Base-by-base conservation (phyloP, 2,329 filamentous ascomycete genomes). In the Pseudogymnoascus sp. region DNA sequence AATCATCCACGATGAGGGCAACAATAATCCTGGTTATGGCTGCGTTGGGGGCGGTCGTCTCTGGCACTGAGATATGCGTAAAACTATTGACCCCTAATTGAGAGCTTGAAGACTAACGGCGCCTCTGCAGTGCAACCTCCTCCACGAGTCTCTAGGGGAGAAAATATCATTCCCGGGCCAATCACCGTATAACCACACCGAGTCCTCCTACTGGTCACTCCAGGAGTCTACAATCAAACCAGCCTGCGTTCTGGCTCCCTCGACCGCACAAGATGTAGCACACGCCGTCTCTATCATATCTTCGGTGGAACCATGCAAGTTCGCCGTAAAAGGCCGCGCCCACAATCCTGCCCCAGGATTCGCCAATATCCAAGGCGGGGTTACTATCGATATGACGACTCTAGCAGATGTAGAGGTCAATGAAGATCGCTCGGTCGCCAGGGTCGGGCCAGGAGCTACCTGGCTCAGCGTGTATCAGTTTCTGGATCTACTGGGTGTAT, bases 131-230 rank as follows among this genome's bases (percentile, higher is more conserved):
- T 43, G 39, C 39, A 14, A 9, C 0, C 39, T 43, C 18, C 39
- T 43, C 39, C 39, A 43, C 2, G 4, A 12, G 2, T 43, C 39
- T 1, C 6, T 43, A 0, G 58, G 35, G 3, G 39, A 62, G 6
- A 62, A 63, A 39, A 41, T 41, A 9, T 62, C 62, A 2, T 68
- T 43, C 39, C 39, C 39, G 2, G 3, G 2, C 18, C 1, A 3
- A 8, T 70, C 32, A 60, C 65, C 6, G 25, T 61, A 61, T 37
- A 59, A 30, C 20, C 6, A 38, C 7, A 22, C 54, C 20, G 22
- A n/a, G 2, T n/a, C 20, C 25, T 14, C 57, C 22, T 61, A 61
- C 34, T 61, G 54, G 34, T 59, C 60, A 12, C 34, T 47, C 16
- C 11, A 34, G 20, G 34, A 43, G n/a, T 30, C 54, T 18, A 2